Conservation (phyloP, 2,329 filamentous ascomycete genomes). For the Cryphonectria japonica region DNA sequence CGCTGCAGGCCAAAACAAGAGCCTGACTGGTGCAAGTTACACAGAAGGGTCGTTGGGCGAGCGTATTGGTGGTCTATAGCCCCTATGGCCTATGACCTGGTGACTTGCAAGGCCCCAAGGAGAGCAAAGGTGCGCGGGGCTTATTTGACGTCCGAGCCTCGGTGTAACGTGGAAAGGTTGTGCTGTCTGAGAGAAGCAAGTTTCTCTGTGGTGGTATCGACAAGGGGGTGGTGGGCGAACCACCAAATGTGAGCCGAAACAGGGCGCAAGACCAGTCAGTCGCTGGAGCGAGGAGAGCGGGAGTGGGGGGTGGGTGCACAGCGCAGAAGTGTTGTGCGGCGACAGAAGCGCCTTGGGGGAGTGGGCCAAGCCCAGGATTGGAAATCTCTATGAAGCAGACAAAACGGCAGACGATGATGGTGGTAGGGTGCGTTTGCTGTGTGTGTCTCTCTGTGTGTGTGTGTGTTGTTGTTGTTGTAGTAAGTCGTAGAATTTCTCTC, state of each 20-base stretch:
- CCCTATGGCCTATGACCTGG: neutral
- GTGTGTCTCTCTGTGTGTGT: neutral
- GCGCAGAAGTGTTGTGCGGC: slow-evolving; percentile 17
- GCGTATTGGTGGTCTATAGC: neutral
- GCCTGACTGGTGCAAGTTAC: neutral
- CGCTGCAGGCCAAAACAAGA: slow-evolving; percentile 3
- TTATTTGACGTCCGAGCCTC: slow-evolving; percentile 21
- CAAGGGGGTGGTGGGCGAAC: slow-evolving; percentile 31
- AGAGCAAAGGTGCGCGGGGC: slow-evolving; percentile 15
- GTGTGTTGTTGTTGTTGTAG: neutral
- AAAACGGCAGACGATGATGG: slow-evolving; percentile 27
- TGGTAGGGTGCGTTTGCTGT: neutral
- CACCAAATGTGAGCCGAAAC: slow-evolving; percentile 6
- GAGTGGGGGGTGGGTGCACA: neutral
- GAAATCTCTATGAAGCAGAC: slow-evolving; percentile 22
- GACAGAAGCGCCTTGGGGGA: slow-evolving; percentile 26
- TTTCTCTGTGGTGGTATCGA: slow-evolving; percentile 10
- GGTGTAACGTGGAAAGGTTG: slow-evolving; percentile 13
- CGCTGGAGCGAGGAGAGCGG: slow-evolving; percentile 3
- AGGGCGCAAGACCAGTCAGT: slow-evolving; percentile 10
- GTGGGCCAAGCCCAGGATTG: slow-evolving; percentile 28
- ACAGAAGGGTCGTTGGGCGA: neutral
- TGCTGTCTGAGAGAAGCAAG: neutral
- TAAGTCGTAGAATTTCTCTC: neutral
- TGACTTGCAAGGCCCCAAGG: neutral